Percentiles rank a stretch among this genome's conserved stretches.
These are phyloP conservation scores for Blastobotrys arbuscula DNA, from an alignment of 1,139 yeast genomes.

Conservation along the genomic window DNA sequence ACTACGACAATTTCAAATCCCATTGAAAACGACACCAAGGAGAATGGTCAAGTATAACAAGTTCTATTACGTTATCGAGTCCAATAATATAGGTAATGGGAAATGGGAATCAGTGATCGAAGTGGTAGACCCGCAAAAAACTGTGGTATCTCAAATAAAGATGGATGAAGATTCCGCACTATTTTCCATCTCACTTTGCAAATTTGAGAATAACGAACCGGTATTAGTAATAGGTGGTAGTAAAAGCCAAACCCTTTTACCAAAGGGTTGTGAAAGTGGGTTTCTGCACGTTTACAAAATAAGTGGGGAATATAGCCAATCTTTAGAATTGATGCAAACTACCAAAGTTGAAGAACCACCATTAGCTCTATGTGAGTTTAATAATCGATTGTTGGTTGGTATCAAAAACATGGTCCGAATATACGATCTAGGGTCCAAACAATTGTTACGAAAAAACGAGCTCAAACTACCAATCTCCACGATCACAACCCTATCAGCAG, in stretches of 20 bases:
- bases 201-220: slow-evolving; percentile 35
- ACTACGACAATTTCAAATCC: slow-evolving; percentile 41
- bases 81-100: slow-evolving; percentile 37
- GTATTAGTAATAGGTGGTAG: slow-evolving; percentile 48
- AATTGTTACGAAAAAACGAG: slow-evolving; percentile 60
- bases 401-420: slow-evolving; percentile 49
- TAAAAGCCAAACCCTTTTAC: slow-evolving; percentile 36
- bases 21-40: slow-evolving; percentile 52
- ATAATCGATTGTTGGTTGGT: slow-evolving; percentile 60
- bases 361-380: slow-evolving; percentile 49
- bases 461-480: slow-evolving; percentile 36
- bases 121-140: slow-evolving; percentile 39
- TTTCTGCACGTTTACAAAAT: slow-evolving; percentile 44
- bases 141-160: slow-evolving; percentile 39
- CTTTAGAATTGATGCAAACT: slow-evolving; percentile 50
- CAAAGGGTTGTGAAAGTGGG: slow-evolving; percentile 34
- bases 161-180: slow-evolving; percentile 43
- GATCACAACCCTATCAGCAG: slow-evolving; percentile 47
- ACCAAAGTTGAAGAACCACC: slow-evolving; percentile 53
- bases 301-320: slow-evolving; percentile 35
- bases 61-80: slow-evolving; percentile 40
- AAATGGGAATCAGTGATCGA: slow-evolving; percentile 53
- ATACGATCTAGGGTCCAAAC: slow-evolving; percentile 74
- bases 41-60: slow-evolving; percentile 34
- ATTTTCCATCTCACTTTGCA: slow-evolving; percentile 35